Conservation (phyloP, 257 asterid species). For the Orobanche coerulescens region DNA sequence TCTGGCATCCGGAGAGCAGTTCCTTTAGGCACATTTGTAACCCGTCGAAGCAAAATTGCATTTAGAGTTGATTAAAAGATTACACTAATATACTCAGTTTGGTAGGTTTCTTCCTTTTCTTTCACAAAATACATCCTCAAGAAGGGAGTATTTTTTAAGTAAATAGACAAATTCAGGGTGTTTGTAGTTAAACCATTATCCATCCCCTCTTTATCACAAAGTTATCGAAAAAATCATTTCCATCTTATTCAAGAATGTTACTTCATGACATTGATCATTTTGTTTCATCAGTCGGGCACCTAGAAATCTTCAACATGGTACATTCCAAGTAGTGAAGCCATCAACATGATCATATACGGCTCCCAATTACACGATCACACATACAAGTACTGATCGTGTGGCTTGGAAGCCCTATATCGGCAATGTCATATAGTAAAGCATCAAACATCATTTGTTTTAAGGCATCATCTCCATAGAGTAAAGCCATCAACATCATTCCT, state of each 20-base stretch:
- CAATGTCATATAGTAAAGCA: too few relatives aligned
- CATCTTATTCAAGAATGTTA: background rate
- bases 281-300: constrained; percentile 18
- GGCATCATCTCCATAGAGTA: background rate
- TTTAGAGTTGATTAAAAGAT: background rate
- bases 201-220: background rate
- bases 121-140: background rate
- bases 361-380: too few relatives aligned
- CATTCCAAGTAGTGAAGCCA: constrained; percentile 10
- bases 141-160: background rate
- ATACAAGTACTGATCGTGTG: too few relatives aligned
- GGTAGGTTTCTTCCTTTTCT: background rate
- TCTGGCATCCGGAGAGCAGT: background rate
- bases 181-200: background rate
- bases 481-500: constrained; percentile 17
- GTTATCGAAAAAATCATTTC: background rate
- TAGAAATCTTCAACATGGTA: background rate
- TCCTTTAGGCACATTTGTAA: background rate
- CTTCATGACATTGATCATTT: constrained; percentile 25
- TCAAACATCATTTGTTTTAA: too few relatives aligned
- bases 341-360: too few relatives aligned
- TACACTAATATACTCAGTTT: background rate
- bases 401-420: too few relatives aligned
- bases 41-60: background rate
- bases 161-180: background rate